phyloP scores from a whole-genome alignment of 176 grass and related monocot genomes.

The Hsuehochloa calcarea region DNA sequence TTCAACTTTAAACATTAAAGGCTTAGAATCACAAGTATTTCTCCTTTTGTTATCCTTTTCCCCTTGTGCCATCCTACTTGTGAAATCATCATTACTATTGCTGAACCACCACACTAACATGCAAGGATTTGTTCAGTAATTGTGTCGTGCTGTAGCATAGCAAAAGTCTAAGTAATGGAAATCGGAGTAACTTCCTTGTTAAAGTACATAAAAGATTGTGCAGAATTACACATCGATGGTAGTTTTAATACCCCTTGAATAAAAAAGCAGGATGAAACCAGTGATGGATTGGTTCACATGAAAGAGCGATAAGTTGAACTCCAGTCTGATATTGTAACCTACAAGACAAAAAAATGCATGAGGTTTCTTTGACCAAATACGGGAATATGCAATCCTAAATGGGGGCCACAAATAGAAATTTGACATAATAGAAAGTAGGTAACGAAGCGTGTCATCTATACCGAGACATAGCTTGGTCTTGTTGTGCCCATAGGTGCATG shows the following conservation, averaged over 20 bases:
- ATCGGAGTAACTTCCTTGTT: background rate
- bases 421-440: background rate
- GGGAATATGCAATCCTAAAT: conserved; percentile 6
- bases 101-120: background rate
- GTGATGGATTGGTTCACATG: background rate
- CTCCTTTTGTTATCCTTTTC: background rate
- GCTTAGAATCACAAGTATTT: conserved; percentile 7
- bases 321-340: conserved; percentile 15
- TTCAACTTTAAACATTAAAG: background rate
- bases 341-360: background rate
- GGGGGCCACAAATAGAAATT: background rate
- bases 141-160: background rate
- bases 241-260: background rate
- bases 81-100: background rate
- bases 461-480: background rate
- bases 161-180: background rate
- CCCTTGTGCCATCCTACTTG: background rate
- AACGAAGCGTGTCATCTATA: background rate
- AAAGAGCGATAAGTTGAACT: background rate
- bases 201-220: background rate
- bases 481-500: background rate
- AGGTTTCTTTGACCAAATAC: background rate
- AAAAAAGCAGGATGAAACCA: background rate
- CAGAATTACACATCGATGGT: background rate
- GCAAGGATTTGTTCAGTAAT: background rate